phyloP scores from a whole-genome alignment of 2,329 filamentous ascomycete genomes.

The Neonectria neomacrospora region DNA sequence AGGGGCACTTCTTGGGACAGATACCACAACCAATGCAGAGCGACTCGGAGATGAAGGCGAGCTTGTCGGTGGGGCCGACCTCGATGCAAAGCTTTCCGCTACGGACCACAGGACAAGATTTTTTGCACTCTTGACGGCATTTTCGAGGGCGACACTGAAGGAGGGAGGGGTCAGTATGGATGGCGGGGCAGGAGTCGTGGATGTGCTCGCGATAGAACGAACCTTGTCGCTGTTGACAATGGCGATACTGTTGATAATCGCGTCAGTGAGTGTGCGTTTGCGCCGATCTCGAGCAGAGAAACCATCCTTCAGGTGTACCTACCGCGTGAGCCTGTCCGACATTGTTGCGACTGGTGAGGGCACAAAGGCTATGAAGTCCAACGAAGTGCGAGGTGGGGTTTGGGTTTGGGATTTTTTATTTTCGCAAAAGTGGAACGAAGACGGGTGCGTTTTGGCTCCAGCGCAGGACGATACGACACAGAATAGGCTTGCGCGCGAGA shows the following conservation, averaged over 20 bases:
- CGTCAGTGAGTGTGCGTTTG: slow-evolving; percentile 39
- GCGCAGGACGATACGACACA: slow-evolving; percentile 23
- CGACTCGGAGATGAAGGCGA: slow-evolving; percentile 97
- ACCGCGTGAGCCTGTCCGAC: slow-evolving; percentile 96
- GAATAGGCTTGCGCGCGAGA: slow-evolving; percentile 34
- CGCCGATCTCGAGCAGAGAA: not conserved
- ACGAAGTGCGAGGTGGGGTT: slow-evolving; percentile 34
- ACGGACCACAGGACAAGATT: slow-evolving; percentile 96
- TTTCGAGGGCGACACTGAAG: slow-evolving; percentile 64
- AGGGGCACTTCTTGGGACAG: slow-evolving; percentile 99
- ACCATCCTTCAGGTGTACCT: slow-evolving; percentile 51
- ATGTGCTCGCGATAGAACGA: slow-evolving; percentile 32
- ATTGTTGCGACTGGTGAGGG: slow-evolving; percentile 62
- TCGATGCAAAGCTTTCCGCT: slow-evolving; percentile 98
- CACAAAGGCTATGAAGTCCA: slow-evolving; percentile 27
- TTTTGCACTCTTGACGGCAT: slow-evolving; percentile 99
- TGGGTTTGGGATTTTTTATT: slow-evolving; percentile 28
- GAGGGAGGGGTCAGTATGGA: slow-evolving; percentile 44
- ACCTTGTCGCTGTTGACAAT: slow-evolving; percentile 99
- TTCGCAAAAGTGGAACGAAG: slow-evolving; percentile 32
- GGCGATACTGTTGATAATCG: slow-evolving; percentile 77
- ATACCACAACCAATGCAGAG: slow-evolving; percentile 99
- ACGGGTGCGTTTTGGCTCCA: slow-evolving; percentile 9
- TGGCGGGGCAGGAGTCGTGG: slow-evolving; percentile 41
- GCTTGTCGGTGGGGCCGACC: slow-evolving; percentile 86